A percentile compares a stretch with the other conserved stretches of the same genome.
Evolutionary conservation across 1,284 basidiomycete genomes (phyloP).

Genomic region (Leccinum angustisporum): DNA sequence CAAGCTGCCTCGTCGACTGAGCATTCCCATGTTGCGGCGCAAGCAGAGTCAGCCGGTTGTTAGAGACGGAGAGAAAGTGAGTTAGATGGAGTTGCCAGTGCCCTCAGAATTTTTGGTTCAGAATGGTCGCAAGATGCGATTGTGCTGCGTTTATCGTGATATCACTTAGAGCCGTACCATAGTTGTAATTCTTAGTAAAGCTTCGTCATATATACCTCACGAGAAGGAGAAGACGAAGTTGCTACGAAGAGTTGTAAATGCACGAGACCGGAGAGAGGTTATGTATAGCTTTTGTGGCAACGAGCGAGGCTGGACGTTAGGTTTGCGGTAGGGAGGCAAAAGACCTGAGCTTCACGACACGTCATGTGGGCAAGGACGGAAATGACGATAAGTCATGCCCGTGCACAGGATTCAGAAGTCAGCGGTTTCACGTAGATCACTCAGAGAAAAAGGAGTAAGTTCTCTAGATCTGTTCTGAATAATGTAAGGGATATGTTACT

Average conservation of each 20-base stretch:
- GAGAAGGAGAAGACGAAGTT: background rate
- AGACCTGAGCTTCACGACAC: too few species aligned
- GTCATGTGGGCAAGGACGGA: too few species aligned
- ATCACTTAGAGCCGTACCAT: background rate
- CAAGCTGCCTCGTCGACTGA: constrained; percentile 29
- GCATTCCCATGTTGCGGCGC: constrained; percentile 32
- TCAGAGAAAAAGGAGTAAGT: too few species aligned
- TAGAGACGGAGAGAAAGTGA: constrained; percentile 1
- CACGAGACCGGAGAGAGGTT: too few species aligned
- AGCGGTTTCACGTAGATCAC: too few species aligned
- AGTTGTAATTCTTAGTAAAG: background rate
- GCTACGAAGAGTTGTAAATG: background rate
- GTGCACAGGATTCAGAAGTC: too few species aligned
- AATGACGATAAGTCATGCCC: too few species aligned
- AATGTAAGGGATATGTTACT: too few species aligned
- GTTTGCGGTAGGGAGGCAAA: too few species aligned
- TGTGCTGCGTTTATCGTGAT: background rate
- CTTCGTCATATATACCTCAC: background rate
- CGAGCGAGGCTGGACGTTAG: too few species aligned
- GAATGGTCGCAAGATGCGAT: background rate
- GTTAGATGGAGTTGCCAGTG: constrained; percentile 1
- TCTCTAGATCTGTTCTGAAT: too few species aligned
- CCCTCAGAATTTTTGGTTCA: background rate
- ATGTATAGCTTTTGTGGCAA: too few species aligned
- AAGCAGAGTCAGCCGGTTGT: constrained; percentile 23